Percentiles rank a stretch among this genome's conserved stretches.
These are phyloP conservation scores for Phytophthora lateralis DNA, from an alignment of 352 stramenopile genomes.

Conservation along the genomic window DNA sequence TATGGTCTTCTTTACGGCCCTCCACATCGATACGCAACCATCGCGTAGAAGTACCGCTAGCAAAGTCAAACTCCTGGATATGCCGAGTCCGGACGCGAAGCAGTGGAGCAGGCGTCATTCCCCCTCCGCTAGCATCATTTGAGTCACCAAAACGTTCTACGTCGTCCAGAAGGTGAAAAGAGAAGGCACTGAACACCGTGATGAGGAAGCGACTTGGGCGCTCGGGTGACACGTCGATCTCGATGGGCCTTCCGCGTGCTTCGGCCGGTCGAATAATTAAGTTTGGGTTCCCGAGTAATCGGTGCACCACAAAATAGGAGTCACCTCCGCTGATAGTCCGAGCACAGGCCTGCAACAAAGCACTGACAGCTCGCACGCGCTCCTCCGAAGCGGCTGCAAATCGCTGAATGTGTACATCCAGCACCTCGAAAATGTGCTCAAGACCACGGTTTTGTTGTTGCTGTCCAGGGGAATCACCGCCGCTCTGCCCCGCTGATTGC, in stretches of 20 bases:
- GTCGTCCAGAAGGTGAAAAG: conserved; percentile 80
- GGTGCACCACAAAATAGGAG: conserved; percentile 84
- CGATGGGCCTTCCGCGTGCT: conserved; percentile 68
- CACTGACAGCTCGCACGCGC: conserved; percentile 68
- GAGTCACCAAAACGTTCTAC: conserved; percentile 68
- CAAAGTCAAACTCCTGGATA: conserved; percentile 85
- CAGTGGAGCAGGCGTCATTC: conserved; percentile 61
- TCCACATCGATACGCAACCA: conserved; percentile 69
- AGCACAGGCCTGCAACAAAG: conserved; percentile 72
- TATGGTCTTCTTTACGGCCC: conserved; percentile 55
- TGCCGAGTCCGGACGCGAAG: conserved; percentile 72
- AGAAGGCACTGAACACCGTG: conserved; percentile 79
- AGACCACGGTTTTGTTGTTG: conserved; percentile 54
- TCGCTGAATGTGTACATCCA: conserved; percentile 72
- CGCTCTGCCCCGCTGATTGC: conserved; percentile 3
- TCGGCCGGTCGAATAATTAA: conserved; percentile 82
- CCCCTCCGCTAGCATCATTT: conserved; percentile 31
- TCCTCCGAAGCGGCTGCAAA: conserved; percentile 69
- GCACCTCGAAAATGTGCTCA: conserved; percentile 83
- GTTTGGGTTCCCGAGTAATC: conserved; percentile 64
- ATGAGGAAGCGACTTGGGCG: conserved; percentile 73
- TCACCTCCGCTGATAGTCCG: conserved; percentile 80
- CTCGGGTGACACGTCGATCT: conserved; percentile 66
- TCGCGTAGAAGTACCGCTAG: conserved; percentile 64
- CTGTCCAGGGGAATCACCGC: conserved; percentile 9